These are phyloP conservation scores for Sutorius australiensis DNA, from an alignment of 768 basidiomycete genomes.

Conservation along the genomic window DNA sequence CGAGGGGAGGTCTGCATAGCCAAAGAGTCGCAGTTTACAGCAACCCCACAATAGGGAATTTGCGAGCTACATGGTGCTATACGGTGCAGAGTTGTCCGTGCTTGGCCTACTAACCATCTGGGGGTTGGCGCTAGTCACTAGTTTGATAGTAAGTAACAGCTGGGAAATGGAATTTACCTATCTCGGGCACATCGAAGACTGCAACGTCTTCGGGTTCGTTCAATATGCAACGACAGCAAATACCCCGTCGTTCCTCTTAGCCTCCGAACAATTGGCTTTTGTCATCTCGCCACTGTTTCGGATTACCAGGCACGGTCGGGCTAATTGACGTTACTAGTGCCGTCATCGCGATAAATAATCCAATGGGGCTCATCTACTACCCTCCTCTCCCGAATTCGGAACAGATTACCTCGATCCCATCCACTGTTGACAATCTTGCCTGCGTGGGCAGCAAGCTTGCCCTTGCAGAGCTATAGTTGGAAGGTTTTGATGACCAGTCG, in stretches of 20 bases:
- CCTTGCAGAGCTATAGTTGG: background rate
- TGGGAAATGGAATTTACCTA: no score
- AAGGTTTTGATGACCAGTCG: constrained; percentile 4
- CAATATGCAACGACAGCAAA: no score
- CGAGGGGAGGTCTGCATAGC: constrained; percentile 8
- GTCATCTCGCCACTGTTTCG: no score
- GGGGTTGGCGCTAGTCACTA: no score
- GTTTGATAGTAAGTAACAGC: no score
- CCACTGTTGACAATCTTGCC: constrained; percentile 6
- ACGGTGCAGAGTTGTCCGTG: constrained; percentile 8
- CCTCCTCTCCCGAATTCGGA: constrained; percentile 11
- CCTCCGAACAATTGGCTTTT: no score
- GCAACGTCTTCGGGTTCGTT: no score
- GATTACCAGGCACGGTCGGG: no score
- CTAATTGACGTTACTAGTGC: no score
- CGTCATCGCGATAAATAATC: background rate
- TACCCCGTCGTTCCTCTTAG: no score
- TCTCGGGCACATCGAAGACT: no score
- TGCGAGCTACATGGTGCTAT: background rate
- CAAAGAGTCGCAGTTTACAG: constrained; percentile 12
- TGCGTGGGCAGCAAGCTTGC: background rate
- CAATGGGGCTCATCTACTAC: constrained; percentile 7
- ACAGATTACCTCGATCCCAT: constrained; percentile 7
- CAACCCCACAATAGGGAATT: constrained; percentile 11
- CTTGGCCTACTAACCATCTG: background rate